Base-by-base conservation (phyloP, 2,329 filamentous ascomycete species). In the Colletotrichum abscissum region DNA sequence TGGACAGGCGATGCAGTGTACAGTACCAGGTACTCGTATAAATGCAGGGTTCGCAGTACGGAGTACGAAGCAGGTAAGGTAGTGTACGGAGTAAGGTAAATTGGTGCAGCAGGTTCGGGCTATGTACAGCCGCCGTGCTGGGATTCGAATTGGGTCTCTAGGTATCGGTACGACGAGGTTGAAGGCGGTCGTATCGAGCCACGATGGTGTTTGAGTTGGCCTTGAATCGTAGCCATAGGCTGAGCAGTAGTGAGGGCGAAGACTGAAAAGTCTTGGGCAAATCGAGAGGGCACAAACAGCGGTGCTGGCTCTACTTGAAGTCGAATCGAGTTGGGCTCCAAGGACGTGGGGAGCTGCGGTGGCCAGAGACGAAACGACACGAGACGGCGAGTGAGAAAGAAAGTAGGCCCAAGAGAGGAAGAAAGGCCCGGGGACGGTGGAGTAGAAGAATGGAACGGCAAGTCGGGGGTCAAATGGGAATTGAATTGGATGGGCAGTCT, bases 1-100 rank as follows among this genome's bases (percentile, higher is more conserved):
- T 16, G 16, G 65, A 38, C 57, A 38, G 46, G 57, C 42, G 56
- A 38, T 16, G 46, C 56, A 42, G n/a, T 30, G 56, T 63, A 67
- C 67, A 60, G 42, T 63, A 67, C 67, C 67, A 42, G 63, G 69
- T 60, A 62, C 70, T 65, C 67, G 70, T 62, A 59, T 69, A 58
- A 55, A 14, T 70, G 70, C 70, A 73, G 67, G 67, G 70, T 73
- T 65, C 42, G 42, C 19, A 49, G 42, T 49, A 49, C 16, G 16
- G 16, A 42, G 38, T 42, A 42, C 38, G 38, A 42, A 42, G 38
- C 14, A 42, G 38, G 38, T 42, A 42, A 42, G 38, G 38, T 42
- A 19, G 38, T 42, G 38, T 42, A 42, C 38, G 38, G 16, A 42
- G 38, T 42, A 42, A 12, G 12, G 38, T 42, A 42, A 16, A 16